These are phyloP conservation scores for Chrysopogon serrulatus DNA, from an alignment of 176 grass and related monocot species.

Conservation along the genomic window DNA sequence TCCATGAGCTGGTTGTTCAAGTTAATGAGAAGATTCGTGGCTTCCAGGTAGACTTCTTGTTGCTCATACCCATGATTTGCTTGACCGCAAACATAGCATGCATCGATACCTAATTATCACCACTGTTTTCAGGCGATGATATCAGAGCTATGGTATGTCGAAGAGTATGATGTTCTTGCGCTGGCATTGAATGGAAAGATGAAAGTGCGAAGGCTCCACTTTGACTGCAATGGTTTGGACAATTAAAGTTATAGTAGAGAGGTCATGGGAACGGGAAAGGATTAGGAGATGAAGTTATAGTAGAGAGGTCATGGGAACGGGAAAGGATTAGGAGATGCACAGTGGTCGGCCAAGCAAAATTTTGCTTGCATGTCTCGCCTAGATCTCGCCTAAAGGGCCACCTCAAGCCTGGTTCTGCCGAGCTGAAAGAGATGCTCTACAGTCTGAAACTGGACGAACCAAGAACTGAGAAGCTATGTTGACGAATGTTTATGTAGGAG, in stretches of 20 bases:
- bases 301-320: not conserved
- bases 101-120: not conserved
- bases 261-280: too few species aligned
- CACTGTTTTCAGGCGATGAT: slow-evolving; percentile 59
- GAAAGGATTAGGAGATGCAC: not conserved
- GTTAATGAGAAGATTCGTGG: slow-evolving; percentile 60
- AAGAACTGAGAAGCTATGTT: not conserved
- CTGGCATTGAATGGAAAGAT: slow-evolving; percentile 81
- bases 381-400: not conserved
- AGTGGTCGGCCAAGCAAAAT: not conserved
- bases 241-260: not conserved
- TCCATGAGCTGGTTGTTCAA: slow-evolving; percentile 58
- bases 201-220: slow-evolving; percentile 61
- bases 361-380: too few species aligned
- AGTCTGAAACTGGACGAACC: not conserved
- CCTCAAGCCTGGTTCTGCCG: not conserved
- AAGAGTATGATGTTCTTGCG: slow-evolving; percentile 88
- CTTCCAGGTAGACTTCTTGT: slow-evolving; percentile 56
- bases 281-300: too few species aligned
- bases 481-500: not conserved
- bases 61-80: not conserved
- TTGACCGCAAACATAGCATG: not conserved
- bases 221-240: slow-evolving; percentile 33
- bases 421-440: not conserved
- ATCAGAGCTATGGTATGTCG: slow-evolving; percentile 87